A percentile compares a stretch with the other conserved stretches of the same genome.
Evolutionary conservation across 441 rosid genomes (phyloP).

Genomic region (Populus hybrid): DNA sequence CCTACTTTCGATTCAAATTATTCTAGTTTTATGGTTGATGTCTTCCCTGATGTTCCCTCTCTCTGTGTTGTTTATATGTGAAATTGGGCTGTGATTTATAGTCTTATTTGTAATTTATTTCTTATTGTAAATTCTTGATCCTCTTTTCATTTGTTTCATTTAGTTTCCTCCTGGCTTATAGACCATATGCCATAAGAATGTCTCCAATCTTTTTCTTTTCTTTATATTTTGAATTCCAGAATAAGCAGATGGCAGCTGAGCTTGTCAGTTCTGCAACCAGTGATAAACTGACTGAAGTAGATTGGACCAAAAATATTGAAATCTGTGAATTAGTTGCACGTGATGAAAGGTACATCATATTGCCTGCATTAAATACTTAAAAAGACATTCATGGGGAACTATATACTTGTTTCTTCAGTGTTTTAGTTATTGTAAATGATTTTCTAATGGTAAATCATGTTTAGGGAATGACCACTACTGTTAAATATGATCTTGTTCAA

Average conservation of each 20-base stretch:
- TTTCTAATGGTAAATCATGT: background rate
- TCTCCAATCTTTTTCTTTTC: background rate
- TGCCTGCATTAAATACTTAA: background rate
- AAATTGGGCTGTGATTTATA: too few relatives aligned
- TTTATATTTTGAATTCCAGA: conserved; percentile 15
- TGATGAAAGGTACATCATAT: conserved; percentile 58
- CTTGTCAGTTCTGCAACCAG: conserved; percentile 88
- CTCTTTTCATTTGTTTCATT: background rate
- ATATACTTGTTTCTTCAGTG: background rate
- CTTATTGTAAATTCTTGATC: background rate
- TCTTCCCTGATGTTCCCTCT: background rate
- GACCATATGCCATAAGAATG: background rate
- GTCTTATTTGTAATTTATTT: background rate
- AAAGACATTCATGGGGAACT: too few relatives aligned
- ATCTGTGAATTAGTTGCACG: conserved; percentile 83
- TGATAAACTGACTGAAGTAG: conserved; percentile 74
- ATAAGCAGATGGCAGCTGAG: conserved; percentile 74
- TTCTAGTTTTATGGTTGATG: background rate
- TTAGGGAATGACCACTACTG: background rate
- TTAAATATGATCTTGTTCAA: background rate
- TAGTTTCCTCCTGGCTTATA: background rate
- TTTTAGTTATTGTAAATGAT: background rate
- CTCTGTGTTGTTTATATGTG: background rate
- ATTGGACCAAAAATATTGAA: too few relatives aligned
- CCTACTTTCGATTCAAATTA: background rate